Evolutionary conservation across 2,329 filamentous ascomycete genomes (phyloP), one percentile per base, ranked within the genome.

Genomic region (Zymoseptoria ardabiliae): DNA sequence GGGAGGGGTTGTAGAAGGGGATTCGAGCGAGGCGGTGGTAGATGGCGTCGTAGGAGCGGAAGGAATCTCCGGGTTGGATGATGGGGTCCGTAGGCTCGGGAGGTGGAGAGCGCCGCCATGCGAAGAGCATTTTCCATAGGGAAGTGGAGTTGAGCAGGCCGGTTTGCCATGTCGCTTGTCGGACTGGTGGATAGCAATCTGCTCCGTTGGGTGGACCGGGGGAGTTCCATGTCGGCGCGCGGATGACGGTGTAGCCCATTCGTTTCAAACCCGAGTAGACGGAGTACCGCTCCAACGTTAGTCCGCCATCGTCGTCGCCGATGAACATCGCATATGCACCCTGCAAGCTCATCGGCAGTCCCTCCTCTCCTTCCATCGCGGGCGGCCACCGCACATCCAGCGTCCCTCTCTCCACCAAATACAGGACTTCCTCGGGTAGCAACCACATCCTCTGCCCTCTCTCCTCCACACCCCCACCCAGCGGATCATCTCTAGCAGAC

Each of bases 361-460:
- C 88, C 59, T 81, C 80, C 41, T 85, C 83, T 11, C 67, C 66
- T 17, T 63, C 68, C 4, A 68, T 70, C 21, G 60, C 60, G 0
- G 64, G 66, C 10, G 90, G 90, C 90, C 90, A 97, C 79, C 91
- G 87, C 49, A 97, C 81, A 73, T 97, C 91, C 68, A 97, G 69
- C 53, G 84, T 91, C 0, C 93, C 94, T 68, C 94, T 80, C 77
- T 99, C 94, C 8, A 97, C 80, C 63, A 97, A 74, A 69, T 91
- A 97, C 56, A 99, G 79, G 5, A 91, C 90, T 74, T 99, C 94
- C 71, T 99, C 94, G 0, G 93, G 93, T 48, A 96, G 74, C 55
- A 99, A 72, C 92, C 92, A 97, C 49, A 92, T 53, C 25, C 72
- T 61, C 45, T 70, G 65, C 13, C 68, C 67, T 25, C 69, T 66